Evolutionary conservation across 2,329 filamentous ascomycete genomes (phyloP).

Genomic region (Xylariaceae sp.): DNA sequence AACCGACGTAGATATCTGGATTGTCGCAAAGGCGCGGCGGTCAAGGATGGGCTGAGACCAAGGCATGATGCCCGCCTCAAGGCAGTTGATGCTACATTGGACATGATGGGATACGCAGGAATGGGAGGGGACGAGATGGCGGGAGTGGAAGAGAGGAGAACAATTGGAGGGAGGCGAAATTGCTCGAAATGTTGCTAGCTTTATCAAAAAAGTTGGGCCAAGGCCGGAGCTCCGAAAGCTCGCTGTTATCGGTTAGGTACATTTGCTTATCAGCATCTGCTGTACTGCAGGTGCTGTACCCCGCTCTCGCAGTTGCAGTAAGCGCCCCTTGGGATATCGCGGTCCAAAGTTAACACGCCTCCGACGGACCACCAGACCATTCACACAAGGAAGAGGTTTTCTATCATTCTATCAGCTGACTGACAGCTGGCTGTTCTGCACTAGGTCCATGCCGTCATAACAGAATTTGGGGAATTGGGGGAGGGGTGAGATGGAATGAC

Average conservation of each 20-base stretch:
- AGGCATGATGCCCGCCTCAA: conserved; percentile 70
- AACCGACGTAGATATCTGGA: conserved; percentile 31
- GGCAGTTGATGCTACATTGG: conserved; percentile 60
- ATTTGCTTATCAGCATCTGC: too few species aligned
- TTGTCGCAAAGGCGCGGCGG: conserved; percentile 32
- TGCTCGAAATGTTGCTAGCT: conserved; percentile 7
- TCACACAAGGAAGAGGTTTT: too few species aligned
- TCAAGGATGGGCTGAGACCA: conserved; percentile 37
- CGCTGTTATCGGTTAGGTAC: conserved; percentile 13
- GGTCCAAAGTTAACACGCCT: conserved; percentile 6
- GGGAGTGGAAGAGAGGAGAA: conserved; percentile 7
- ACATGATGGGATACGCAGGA: conserved; percentile 42
- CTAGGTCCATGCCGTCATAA: conserved; percentile 17
- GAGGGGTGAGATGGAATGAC: conserved; percentile 17
- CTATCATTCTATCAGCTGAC: conserved; percentile 3
- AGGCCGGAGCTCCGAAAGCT: conserved; percentile 13
- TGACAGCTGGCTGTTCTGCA: conserved; percentile 4
- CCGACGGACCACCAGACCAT: too few species aligned
- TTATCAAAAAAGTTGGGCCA: conserved; percentile 3
- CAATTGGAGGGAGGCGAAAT: conserved; percentile 3
- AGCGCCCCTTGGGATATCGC: too few species aligned
- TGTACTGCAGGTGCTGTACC: too few species aligned
- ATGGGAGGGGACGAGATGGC: conserved; percentile 7
- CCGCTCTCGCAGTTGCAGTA: too few species aligned
- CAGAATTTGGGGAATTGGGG: conserved; percentile 12